These are phyloP conservation scores for Pseudogymnoascus destructans DNA, from an alignment of 2,329 filamentous ascomycete genomes.

Conservation along the genomic window DNA sequence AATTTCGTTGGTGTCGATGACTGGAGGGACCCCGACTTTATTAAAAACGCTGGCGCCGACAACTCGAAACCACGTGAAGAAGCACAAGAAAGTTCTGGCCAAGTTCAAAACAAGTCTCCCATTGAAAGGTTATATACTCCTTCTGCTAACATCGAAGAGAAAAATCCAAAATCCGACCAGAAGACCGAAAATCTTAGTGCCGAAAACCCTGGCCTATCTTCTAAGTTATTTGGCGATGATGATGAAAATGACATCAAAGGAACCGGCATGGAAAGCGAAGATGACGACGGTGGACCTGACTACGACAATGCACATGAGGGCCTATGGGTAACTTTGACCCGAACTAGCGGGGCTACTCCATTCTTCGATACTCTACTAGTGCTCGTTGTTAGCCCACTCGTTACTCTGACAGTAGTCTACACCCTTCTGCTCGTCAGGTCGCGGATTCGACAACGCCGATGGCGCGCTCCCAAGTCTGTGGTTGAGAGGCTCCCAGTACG, in stretches of 20 bases:
- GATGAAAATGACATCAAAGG: constrained; percentile 24
- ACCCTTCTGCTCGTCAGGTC: constrained; percentile 76
- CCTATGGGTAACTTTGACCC: constrained; percentile 92
- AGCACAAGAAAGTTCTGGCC: constrained; percentile 13
- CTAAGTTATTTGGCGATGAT: constrained; percentile 38
- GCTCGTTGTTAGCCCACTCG: constrained; percentile 83
- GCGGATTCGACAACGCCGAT: constrained; percentile 75
- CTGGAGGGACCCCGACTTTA: constrained; percentile 68
- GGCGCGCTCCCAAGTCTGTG: constrained; percentile 94
- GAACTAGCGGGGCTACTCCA: constrained; percentile 75
- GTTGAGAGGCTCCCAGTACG: constrained; percentile 90
- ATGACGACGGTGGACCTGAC: constrained; percentile 10
- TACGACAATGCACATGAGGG: constrained; percentile 50
- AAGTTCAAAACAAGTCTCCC: constrained; percentile 16
- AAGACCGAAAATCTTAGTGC: constrained; percentile 29
- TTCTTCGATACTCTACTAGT: constrained; percentile 97
- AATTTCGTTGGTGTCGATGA: constrained; percentile 73
- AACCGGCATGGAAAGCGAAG: constrained; percentile 11
- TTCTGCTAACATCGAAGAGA: constrained; percentile 23
- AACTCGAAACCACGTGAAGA: constrained; percentile 24
- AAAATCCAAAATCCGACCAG: constrained; percentile 27
- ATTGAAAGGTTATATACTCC: constrained; percentile 10
- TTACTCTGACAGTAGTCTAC: constrained; percentile 88
- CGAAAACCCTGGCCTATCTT: constrained; percentile 30
- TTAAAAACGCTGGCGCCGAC: constrained; percentile 27